Percentiles rank a stretch among this genome's conserved stretches.
These are phyloP conservation scores for Triglochin maritima DNA, from an alignment of 106 monocot species.

Conservation along the genomic window DNA sequence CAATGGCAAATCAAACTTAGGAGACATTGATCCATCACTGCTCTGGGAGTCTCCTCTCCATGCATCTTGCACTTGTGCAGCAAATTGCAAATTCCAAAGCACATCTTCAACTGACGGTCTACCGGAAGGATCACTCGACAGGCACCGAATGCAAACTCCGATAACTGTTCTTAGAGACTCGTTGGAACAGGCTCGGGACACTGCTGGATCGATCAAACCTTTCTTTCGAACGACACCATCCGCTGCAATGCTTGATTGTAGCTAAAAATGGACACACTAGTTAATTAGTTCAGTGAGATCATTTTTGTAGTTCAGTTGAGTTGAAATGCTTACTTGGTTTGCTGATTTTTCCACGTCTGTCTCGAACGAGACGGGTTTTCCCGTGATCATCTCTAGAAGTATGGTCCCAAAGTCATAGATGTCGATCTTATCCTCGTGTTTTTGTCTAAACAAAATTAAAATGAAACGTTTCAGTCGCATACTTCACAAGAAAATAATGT, in stretches of 20 bases:
- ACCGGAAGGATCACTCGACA: constrained; percentile 48
- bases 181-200: constrained; percentile 32
- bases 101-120: constrained; percentile 93
- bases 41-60: constrained; percentile 71
- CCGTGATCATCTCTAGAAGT: constrained; percentile 71
- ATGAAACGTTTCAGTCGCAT: neutral
- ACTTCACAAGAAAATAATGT: neutral
- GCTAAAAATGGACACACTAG: constrained; percentile 15
- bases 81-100: constrained; percentile 99
- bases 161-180: constrained; percentile 80
- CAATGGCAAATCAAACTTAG: neutral
- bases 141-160: constrained; percentile 70
- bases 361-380: constrained; percentile 39
- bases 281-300: neutral
- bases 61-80: constrained; percentile 76
- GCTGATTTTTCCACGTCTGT: constrained; percentile 38
- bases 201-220: constrained; percentile 45
- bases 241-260: constrained; percentile 40
- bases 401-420: constrained; percentile 90
- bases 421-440: constrained; percentile 64
- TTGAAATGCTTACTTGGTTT: constrained; percentile 38
- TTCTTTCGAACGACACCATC: constrained; percentile 34
- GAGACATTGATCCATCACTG: constrained; percentile 51
- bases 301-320: neutral
- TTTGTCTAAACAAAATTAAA: constrained; percentile 25